These are phyloP conservation scores for Arthroderma sp. DNA, from an alignment of 2,329 filamentous ascomycete genomes.

Conservation along the genomic window DNA sequence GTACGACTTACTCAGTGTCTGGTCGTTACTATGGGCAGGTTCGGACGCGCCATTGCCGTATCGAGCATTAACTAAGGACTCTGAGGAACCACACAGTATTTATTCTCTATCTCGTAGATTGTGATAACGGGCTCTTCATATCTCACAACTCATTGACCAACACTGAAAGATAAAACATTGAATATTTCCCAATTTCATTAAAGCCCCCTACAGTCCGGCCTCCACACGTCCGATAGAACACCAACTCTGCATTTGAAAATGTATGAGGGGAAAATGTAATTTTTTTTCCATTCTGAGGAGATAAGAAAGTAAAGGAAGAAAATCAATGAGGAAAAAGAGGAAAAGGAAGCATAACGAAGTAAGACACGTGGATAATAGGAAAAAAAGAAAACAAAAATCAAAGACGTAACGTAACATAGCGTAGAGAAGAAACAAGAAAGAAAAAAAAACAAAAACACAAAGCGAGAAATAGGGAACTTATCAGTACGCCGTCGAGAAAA, in stretches of 20 bases:
- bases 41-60: too few species aligned
- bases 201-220: too few species aligned
- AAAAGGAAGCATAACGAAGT: conserved; percentile 19
- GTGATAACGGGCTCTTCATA: too few species aligned
- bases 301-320: conserved; percentile 7
- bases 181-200: too few species aligned
- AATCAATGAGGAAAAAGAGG: conserved; percentile 15
- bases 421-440: conserved; percentile 2
- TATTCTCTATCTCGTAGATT: too few species aligned
- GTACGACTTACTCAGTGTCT: too few species aligned
- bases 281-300: too few species aligned
- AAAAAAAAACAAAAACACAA: conserved; percentile 6
- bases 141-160: too few species aligned
- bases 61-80: too few species aligned
- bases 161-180: too few species aligned
- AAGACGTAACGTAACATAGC: not conserved
- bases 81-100: too few species aligned
- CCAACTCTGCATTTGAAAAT: conserved; percentile 6
- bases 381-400: conserved; percentile 3
- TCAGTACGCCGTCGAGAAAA: conserved; percentile 18
- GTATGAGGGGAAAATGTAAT: conserved; percentile 7
- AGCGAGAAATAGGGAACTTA: conserved; percentile 9
- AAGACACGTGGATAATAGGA: conserved; percentile 8
- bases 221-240: conserved; percentile 9
- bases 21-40: too few species aligned